These are phyloP conservation scores for Fusarium pseudocircinatum DNA, from an alignment of 2,329 filamentous ascomycete species.

Conservation along the genomic window DNA sequence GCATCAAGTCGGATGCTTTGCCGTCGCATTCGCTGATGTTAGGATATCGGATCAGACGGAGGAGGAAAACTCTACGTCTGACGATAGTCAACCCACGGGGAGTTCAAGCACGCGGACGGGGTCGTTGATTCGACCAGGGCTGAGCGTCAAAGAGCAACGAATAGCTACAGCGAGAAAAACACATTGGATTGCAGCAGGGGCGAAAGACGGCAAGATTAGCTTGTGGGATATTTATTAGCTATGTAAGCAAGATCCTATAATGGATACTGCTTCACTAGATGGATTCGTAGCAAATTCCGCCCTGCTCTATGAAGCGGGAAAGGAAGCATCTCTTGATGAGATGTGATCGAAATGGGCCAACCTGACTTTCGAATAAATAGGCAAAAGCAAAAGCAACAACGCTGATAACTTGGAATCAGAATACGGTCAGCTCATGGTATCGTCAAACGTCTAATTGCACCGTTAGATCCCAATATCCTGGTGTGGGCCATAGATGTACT, in stretches of 20 bases:
- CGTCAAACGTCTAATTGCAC: not conserved
- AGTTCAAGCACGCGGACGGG: not conserved
- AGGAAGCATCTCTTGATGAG: not conserved
- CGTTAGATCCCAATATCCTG: not conserved
- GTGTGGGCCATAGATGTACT: not conserved
- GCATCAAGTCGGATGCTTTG: conserved; percentile 90
- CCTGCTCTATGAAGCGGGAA: not conserved
- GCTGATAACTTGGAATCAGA: not conserved
- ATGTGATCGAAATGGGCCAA: not conserved
- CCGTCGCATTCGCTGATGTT: conserved; percentile 74
- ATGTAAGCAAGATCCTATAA: not conserved
- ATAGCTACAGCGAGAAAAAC: conserved; percentile 71
- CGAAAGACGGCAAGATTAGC: conserved; percentile 95
- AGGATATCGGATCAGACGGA: conserved; percentile 8
- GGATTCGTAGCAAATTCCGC: not conserved
- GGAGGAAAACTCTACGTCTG: not conserved
- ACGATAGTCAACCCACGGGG: not conserved
- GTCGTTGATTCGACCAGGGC: conserved; percentile 7
- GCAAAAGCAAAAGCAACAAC: not conserved
- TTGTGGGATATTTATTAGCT: conserved; percentile 90
- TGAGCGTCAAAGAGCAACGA: conserved; percentile 69
- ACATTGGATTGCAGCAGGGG: conserved; percentile 90
- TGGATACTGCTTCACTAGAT: not conserved
- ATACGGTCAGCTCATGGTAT: not conserved
- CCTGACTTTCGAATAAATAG: not conserved